phyloP scores from a whole-genome alignment of 1,139 yeast genomes.

The Protomyces macrosporus region DNA sequence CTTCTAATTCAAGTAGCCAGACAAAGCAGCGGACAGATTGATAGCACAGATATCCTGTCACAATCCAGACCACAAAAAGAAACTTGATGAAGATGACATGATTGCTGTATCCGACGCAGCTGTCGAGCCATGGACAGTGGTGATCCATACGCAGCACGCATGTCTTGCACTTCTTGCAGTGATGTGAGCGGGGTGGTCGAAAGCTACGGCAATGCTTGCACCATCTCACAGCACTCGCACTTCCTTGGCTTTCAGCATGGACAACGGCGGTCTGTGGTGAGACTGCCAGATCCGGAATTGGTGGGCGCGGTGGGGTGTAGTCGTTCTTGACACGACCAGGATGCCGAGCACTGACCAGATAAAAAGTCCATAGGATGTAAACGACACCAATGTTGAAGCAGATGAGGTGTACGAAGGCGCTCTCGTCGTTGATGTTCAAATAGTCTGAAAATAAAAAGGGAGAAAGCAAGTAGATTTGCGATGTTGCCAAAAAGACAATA shows the following conservation, averaged over 20 bases:
- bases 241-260: neutral
- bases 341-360: conserved; percentile 8
- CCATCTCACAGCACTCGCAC: conserved; percentile 13
- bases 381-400: conserved; percentile 5
- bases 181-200: conserved; percentile 77
- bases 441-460: neutral
- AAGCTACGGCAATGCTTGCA: conserved; percentile 52
- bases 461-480: conserved; percentile 6
- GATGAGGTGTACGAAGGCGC: neutral
- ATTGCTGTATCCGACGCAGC: conserved; percentile 75
- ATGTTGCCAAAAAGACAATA: conserved; percentile 8
- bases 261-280: neutral
- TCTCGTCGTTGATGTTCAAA: neutral
- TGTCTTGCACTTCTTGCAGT: conserved; percentile 51
- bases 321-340: conserved; percentile 6
- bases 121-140: conserved; percentile 83
- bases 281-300: neutral
- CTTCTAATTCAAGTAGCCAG: neutral
- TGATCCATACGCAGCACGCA: conserved; percentile 82
- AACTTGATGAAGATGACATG: conserved; percentile 81
- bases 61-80: conserved; percentile 39
- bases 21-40: neutral
- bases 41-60: conserved; percentile 40
- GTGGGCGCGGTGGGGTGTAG: neutral
- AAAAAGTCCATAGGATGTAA: conserved; percentile 20